Base-by-base conservation (phyloP, 208 protist genomes). In the Acanthamoeba sp. region DNA sequence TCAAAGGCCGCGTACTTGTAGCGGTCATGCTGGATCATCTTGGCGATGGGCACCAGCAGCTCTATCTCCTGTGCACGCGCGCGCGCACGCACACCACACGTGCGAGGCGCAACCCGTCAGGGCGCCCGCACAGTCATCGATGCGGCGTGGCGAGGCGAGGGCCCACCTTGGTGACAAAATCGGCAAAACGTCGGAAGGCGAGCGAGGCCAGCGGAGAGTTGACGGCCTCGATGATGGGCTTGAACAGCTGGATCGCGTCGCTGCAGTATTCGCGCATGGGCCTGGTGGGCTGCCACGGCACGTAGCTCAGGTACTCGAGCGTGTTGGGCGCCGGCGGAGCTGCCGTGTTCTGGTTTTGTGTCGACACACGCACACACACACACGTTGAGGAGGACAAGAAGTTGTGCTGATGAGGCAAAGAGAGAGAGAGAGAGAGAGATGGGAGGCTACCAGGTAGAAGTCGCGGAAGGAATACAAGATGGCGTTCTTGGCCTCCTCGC, bases 381-480 rank as follows among this genome's bases (percentile, higher is more conserved):
- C 27, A 82, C 14, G 27, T 22, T 24, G 36, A 24, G 20, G 59
- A 66, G 59, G 59, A 66, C 59, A 66, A 66, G 59, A n/a, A 66
- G 22, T 20, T 66, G n/a, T 32, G n/a, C 4, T 32, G n/a, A 4
- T 32, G n/a, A 32, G 64, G n/a, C 64, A 38, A 12, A 4, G 64
- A 14, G 50, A 87, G 42, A n/a, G 29, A 36, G 40, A 78, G 12
- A 18, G 29, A 14, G 16, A 24, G 22, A 27, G 34, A 93, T 82
- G 2, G 22, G 34, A 2, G 27, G 6, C 5, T n/a, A 52, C 62
- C 38, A 66, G 85, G 38, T 91, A 91, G 32, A 91, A 91, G 62
- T 91, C 85, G 9, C 85, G 85, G 85, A 91, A 91, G 69, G 89
- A 93, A 24, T 82, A 93, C 29, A 93, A 40, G 29, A 93, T 82